Evolutionary conservation across 2,329 filamentous ascomycete species (phyloP), one percentile per base, ranked within the genome.

Genomic region (Phialocephala subalpina): DNA sequence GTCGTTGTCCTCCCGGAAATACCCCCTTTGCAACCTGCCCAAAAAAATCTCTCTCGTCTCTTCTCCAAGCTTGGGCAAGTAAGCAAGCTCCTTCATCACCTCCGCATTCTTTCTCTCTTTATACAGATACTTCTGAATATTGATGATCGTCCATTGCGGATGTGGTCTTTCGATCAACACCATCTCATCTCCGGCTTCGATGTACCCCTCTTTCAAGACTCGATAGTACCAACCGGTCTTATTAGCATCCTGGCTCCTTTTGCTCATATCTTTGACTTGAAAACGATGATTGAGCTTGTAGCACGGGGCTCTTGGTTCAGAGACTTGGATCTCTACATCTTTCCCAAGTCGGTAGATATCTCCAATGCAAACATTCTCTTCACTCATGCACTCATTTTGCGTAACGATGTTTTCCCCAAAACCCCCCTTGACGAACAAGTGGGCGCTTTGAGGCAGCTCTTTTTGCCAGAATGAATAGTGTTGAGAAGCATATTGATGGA

Each of bases 211-310:
- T 1, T 78, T 77, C 18, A 90, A 72, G 1, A 91, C 84, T 1
- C 87, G 83, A 67, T 89, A 90, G 72, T 89, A 85, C 87, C 87
- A 91, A 0, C 88, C 88, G 0, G 87, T 90, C 1, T 87, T 83
- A 61, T 84, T 83, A 0, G 78, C 78, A 63, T 82, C 80, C 75
- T 85, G 88, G 0, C 85, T 84, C 20, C 81, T 78, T 1, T 83
- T 83, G 5, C 87, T 86, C 76, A 90, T 89, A 70, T 90, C 84
- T 69, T 85, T 86, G 14, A 89, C 78, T 49, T 85, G 81, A 73
- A 91, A 90, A 1, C 88, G 85, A 70, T 90, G 87, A 73, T 90
- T 90, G 7, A 91, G 82, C 73, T 90, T 90, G 78, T 84, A 90
- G 77, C 88, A 90, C 9, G 88, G 88, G 68, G 86, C 83, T 11